Evolutionary conservation across 169 alveolate genomes (phyloP), one percentile per base, ranked within the genome.

Genomic region (Theileria annulata): DNA sequence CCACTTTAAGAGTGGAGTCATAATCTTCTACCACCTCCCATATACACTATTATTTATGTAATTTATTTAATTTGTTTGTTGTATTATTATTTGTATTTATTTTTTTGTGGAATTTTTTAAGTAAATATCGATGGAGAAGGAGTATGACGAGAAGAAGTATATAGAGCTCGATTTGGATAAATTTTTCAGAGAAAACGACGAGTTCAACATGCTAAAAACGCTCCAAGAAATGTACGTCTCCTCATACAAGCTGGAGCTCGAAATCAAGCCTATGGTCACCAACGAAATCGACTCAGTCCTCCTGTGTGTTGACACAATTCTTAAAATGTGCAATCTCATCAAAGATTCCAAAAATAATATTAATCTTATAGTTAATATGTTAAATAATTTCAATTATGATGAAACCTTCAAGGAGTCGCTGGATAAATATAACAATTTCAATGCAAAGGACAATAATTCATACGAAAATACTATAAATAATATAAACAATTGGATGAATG

Each of bases 191-290:
- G 88, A 81, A 17, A 71, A 62, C 19, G 85, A 81, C 72, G 88
- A 81, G 63, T 59, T 81, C 47, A 59, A 72, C 51, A 80, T 81
- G 58, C 28, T 81, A 66, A 81, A 81, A 51, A 81, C 85, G 60
- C 85, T 81, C 56, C 88, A 81, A 48, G 69, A 48, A 69, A 81
- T 81, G 88, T 80, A 81, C 56, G 71, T 81, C 47, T 74, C 85
- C 63, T 64, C 69, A 42, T 71, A 64, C 67, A 68, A 81, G 59
- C 72, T 81, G 33, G 88, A 75, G 25, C 37, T 56, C 23, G 88
- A 66, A 37, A 81, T 81, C 19, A 81, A 81, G 71, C 31, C 71
- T 0, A 60, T 81, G 37, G 77, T 81, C 70, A 81, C 88, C 21
- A 47, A 75, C 31, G 88, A 74, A 31, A 3, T 81, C 27, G 88